phyloP scores from a whole-genome alignment of 2,329 filamentous ascomycete species.

The Stagonosporopsis vannaccii region DNA sequence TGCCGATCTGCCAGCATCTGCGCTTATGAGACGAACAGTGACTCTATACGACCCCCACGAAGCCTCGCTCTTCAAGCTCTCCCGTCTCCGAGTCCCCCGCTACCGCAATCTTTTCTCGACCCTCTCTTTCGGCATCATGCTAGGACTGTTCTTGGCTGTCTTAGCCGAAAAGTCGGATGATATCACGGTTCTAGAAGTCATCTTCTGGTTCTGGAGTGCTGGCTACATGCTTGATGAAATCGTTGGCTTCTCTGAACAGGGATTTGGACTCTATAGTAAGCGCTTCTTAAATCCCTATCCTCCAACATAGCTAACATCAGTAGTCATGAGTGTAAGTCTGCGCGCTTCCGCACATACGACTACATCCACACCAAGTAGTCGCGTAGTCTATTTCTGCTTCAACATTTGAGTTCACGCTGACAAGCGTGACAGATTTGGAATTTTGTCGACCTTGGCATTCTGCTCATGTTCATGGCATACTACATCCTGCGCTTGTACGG shows the following conservation, averaged over 20 bases:
- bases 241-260: slow-evolving; percentile 95
- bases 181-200: slow-evolving; percentile 83
- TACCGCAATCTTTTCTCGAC: slow-evolving; percentile 93
- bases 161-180: slow-evolving; percentile 75
- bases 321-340: slow-evolving; percentile 1
- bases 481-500: slow-evolving; percentile 90
- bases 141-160: slow-evolving; percentile 85
- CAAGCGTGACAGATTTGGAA: slow-evolving; percentile 71
- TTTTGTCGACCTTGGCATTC: slow-evolving; percentile 88
- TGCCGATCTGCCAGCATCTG: slow-evolving; percentile 34
- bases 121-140: slow-evolving; percentile 81
- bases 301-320: slow-evolving; percentile 59
- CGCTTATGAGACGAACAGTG: slow-evolving; percentile 72
- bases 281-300: slow-evolving; percentile 43
- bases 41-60: slow-evolving; percentile 89
- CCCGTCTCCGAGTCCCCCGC: slow-evolving; percentile 85
- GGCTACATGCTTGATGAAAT: slow-evolving; percentile 97
- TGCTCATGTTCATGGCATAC: slow-evolving; percentile 85
- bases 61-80: slow-evolving; percentile 90
- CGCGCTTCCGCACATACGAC: not conserved
- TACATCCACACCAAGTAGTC: not conserved
- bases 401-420: not conserved
- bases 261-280: slow-evolving; percentile 96
- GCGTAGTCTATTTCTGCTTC: not conserved
- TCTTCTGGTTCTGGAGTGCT: slow-evolving; percentile 98